Base-by-base conservation (phyloP, 140 eudicot species). In the Stevia rebaudiana region DNA sequence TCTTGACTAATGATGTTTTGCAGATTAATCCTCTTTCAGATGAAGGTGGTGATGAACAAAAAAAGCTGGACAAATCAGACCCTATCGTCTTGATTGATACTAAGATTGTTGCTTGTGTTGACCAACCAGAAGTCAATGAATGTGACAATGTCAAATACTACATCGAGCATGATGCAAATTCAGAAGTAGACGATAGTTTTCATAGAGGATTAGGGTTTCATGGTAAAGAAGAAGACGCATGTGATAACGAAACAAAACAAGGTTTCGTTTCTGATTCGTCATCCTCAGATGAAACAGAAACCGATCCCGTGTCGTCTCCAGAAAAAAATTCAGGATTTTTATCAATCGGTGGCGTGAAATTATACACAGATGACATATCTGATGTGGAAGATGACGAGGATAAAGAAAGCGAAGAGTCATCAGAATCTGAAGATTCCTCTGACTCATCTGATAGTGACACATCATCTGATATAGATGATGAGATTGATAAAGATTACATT, bases 161-260 rank as follows among this genome's bases (percentile, higher is more conserved):
- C 47, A 81, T 79, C 30, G 77, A 79, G 10, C 80, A 69, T 78
- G 82, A 67, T 59, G 47, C 94, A 28, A 70, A 56, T 63, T 77
- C 81, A 46, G 82, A 78, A 43, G 66, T 75, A 40, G 96, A 65
- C 28, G 87, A 83, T 17, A 68, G 73, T 75, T 71, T 82, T 6
- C 94, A 85, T 51, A 79, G 84, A 76, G 96, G 95, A 52, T 76
- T 92, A 80, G 96, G 98, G 12, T 92, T 88, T 70, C 19, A 67
- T 62, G 85, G 76, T 48, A 78, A 78, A 67, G 71, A 74, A 49
- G 87, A 80, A 65, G 69, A 68, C 11, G 37, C 36, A 42, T 41
- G 31, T 36, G 47, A 54, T 25, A 36, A 59, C 57, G 82, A 74
- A 53, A 80, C 69, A 47, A 72, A 75, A 55, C 84, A 68, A 22